Conservation (phyloP, 495 filamentous ascomycete genomes). For the Choiromyces venosus region DNA sequence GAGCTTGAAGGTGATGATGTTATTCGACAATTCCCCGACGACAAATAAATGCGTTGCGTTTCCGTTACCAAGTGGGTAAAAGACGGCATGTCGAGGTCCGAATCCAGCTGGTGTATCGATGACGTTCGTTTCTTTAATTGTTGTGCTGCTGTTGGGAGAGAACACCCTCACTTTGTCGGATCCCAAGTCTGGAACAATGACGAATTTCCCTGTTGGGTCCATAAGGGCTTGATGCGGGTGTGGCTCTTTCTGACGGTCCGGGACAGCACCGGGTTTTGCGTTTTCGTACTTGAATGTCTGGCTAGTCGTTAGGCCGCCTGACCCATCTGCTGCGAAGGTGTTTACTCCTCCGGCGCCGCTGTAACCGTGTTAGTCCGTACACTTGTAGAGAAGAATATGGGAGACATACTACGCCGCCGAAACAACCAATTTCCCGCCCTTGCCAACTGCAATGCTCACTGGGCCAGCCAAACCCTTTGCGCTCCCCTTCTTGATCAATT, state of each 20-base stretch:
- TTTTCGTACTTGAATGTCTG: constrained; percentile 54
- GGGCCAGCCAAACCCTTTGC: constrained; percentile 17
- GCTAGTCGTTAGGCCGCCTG: constrained; percentile 42
- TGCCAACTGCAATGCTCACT: constrained; percentile 20
- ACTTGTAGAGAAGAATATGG: too few relatives aligned
- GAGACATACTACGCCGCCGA: constrained; percentile 30
- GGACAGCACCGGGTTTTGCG: constrained; percentile 48
- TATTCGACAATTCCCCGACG: constrained; percentile 57
- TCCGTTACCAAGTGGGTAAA: constrained; percentile 47
- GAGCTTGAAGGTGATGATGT: constrained; percentile 55
- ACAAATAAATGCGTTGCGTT: constrained; percentile 57
- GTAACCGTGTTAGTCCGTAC: constrained; percentile 7
- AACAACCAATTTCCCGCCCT: constrained; percentile 15
- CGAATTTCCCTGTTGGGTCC: constrained; percentile 62
- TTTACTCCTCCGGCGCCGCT: constrained; percentile 28
- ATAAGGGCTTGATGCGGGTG: constrained; percentile 66
- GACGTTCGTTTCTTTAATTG: constrained; percentile 43
- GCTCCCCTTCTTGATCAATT: constrained; percentile 20
- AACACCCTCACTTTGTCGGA: constrained; percentile 65
- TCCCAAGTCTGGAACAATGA: constrained; percentile 66
- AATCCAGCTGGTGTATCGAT: constrained; percentile 47
- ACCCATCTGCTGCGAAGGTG: constrained; percentile 8
- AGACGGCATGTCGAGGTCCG: constrained; percentile 65
- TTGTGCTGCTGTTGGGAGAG: constrained; percentile 45
- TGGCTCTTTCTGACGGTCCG: constrained; percentile 57